Evolutionary conservation across 2,329 filamentous ascomycete genomes (phyloP).

Genomic region (Ceratocystis lukuohia): DNA sequence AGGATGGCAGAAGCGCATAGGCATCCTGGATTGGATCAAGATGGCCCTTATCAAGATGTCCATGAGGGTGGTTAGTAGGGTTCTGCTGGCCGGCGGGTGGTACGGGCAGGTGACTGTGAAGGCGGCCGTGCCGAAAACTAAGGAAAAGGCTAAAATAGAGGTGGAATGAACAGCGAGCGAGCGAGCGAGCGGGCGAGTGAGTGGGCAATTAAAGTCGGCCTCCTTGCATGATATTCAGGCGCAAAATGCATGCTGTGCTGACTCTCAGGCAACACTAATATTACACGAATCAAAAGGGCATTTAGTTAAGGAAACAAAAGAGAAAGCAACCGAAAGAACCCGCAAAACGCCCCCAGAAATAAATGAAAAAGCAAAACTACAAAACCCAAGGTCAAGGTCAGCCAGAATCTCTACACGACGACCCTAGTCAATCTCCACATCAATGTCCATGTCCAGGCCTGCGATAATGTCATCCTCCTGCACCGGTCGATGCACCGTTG

Average conservation of each 20-base stretch:
- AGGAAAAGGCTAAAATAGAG: background rate
- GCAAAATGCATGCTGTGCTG: too few relatives aligned
- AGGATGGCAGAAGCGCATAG: conserved; percentile 6
- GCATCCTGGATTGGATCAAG: background rate
- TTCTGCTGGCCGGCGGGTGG: conserved; percentile 14
- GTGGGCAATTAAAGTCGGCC: too few relatives aligned
- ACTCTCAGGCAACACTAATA: background rate
- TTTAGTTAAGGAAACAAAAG: background rate
- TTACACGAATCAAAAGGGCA: background rate
- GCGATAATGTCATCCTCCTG: conserved; percentile 91
- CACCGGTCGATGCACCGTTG: conserved; percentile 62
- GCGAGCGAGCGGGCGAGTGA: background rate
- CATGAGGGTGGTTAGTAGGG: conserved; percentile 6
- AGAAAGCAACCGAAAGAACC: background rate
- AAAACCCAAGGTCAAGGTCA: background rate
- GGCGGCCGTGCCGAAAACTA: conserved; percentile 3
- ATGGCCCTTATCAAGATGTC: conserved; percentile 9
- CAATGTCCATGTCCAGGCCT: conserved; percentile 76
- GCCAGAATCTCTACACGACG: background rate
- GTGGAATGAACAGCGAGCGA: background rate
- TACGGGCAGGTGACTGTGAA: conserved; percentile 17
- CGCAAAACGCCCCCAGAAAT: background rate
- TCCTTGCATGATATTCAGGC: too few relatives aligned
- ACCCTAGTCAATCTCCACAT: conserved; percentile 46
- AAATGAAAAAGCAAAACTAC: background rate